Evolutionary conservation across 139 green algal genomes (phyloP).

Genomic region (Chlamydomonas incerta): DNA sequence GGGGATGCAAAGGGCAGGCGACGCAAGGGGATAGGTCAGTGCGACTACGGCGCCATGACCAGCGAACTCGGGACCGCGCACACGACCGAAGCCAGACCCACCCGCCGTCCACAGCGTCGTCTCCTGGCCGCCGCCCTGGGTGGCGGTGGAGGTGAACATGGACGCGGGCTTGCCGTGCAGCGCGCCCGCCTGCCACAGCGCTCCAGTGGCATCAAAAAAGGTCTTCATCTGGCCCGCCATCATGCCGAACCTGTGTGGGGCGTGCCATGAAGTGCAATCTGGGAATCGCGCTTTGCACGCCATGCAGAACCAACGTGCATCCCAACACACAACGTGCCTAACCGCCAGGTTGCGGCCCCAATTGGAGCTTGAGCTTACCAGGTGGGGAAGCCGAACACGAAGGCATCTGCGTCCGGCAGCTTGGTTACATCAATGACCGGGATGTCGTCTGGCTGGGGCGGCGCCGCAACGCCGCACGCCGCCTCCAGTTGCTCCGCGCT

Average conservation of each 20-base stretch:
- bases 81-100: too few species aligned
- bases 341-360: too few species aligned
- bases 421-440: too few species aligned
- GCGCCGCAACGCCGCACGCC: constrained; percentile 68
- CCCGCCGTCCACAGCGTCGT: constrained; percentile 69
- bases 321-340: too few species aligned
- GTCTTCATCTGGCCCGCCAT: constrained; percentile 80
- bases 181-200: constrained; percentile 47
- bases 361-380: too few species aligned
- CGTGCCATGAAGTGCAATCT: too few species aligned
- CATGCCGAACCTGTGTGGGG: constrained; percentile 64
- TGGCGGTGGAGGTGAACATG: constrained; percentile 67
- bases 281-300: too few species aligned
- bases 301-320: too few species aligned
- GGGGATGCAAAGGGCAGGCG: too few species aligned
- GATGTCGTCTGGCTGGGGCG: constrained; percentile 68
- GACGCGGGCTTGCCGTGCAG: constrained; percentile 77
- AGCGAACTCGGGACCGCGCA: too few species aligned
- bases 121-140: constrained; percentile 83
- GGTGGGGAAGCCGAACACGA: constrained; percentile 88
- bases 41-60: too few species aligned
- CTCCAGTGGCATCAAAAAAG: constrained; percentile 86
- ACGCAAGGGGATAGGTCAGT: too few species aligned
- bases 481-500: constrained; percentile 48
- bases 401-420: constrained; percentile 68